These are phyloP conservation scores for Acacia melanoxylon DNA, from an alignment of 306 rosid species.

Conservation along the genomic window DNA sequence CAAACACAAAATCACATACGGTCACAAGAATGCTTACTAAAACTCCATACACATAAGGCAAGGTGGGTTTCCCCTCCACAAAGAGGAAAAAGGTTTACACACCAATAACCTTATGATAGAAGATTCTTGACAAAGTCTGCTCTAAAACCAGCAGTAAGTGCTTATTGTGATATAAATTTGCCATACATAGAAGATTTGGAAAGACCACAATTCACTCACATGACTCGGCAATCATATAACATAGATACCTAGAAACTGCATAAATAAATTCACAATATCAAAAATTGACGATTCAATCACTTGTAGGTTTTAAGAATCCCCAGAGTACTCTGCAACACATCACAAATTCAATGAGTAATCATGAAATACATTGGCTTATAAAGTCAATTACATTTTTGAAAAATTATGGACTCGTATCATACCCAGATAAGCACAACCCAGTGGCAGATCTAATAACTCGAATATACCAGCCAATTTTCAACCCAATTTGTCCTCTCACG, in stretches of 20 bases:
- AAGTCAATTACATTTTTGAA: neutral
- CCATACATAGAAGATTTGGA: slow-evolving; percentile 14
- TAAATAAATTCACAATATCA: neutral
- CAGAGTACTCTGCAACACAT: neutral
- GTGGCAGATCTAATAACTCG: slow-evolving; percentile 31
- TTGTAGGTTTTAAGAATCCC: slow-evolving; percentile 21
- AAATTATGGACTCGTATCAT: neutral
- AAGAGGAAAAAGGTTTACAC: slow-evolving; percentile 82
- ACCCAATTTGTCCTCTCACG: neutral
- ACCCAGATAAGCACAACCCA: slow-evolving; percentile 15
- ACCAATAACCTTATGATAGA: slow-evolving; percentile 91
- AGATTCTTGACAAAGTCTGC: slow-evolving; percentile 91
- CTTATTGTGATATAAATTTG: slow-evolving; percentile 75
- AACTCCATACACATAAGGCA: slow-evolving; percentile 67
- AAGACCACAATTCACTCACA: slow-evolving; percentile 10
- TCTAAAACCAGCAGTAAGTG: slow-evolving; percentile 87
- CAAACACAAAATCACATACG: neutral
- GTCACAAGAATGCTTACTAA: slow-evolving; percentile 88
- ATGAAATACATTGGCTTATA: neutral
- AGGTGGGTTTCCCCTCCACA: slow-evolving; percentile 95
- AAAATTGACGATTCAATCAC: neutral
- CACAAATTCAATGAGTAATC: neutral
- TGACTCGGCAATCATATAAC: neutral
- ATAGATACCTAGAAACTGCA: neutral
- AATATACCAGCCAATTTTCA: neutral